A percentile compares a stretch with the other conserved stretches of the same genome.
Evolutionary conservation across 208 protist genomes (phyloP).

Genomic region (Entamoeba histolytica): DNA sequence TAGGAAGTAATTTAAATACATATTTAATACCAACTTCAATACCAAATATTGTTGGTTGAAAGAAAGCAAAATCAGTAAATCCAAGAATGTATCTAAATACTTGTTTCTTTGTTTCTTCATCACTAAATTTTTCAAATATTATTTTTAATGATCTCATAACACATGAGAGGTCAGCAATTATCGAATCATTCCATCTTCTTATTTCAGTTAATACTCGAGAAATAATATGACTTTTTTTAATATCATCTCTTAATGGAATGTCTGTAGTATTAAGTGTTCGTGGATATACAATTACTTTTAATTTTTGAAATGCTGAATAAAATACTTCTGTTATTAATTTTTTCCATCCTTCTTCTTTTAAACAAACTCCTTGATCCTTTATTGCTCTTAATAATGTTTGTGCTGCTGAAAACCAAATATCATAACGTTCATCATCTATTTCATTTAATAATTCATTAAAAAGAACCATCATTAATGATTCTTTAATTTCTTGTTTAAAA

Average conservation of each 20-base stretch:
- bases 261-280: background rate
- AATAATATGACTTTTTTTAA: background rate
- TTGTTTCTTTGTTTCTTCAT: background rate
- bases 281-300: background rate
- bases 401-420: background rate
- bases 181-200: background rate
- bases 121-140: background rate
- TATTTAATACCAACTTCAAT: background rate
- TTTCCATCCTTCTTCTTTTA: background rate
- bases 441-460: background rate
- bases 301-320: background rate
- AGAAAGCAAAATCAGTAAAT: background rate
- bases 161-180: background rate
- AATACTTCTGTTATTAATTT: background rate
- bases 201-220: background rate
- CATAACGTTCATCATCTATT: background rate
- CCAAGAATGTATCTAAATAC: background rate
- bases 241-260: background rate
- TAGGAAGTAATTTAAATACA: background rate
- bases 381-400: background rate
- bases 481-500: background rate
- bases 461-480: background rate
- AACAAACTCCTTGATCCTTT: background rate
- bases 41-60: background rate
- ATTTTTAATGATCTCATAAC: background rate